A percentile compares a stretch with the other conserved stretches of the same genome.
Conservation (phyloP, 345 rosid genomes). For the Hypericum androsaemum region DNA sequence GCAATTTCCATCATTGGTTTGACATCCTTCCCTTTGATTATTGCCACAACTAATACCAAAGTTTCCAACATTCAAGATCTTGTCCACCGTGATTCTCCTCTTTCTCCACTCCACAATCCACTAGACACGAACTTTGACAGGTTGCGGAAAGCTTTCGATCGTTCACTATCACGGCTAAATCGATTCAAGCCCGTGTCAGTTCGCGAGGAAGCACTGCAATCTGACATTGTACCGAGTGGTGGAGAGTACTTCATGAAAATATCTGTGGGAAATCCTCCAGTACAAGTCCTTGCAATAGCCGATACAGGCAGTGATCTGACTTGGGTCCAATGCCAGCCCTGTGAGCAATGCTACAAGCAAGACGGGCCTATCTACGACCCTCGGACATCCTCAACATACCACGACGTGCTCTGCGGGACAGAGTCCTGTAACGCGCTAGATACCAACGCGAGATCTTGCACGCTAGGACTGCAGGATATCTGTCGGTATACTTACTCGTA, state of each 20-base stretch:
- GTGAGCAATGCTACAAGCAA: slow-evolving; percentile 41
- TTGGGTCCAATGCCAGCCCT: slow-evolving; percentile 60
- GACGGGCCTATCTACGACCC: slow-evolving; percentile 40
- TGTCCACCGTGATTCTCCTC: slow-evolving; percentile 50
- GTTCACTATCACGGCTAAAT: slow-evolving; percentile 39
- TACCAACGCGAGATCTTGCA: slow-evolving; percentile 15
- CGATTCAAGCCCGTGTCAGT: slow-evolving; percentile 13
- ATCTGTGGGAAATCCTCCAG: slow-evolving; percentile 43
- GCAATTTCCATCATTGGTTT: no score
- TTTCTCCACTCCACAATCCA: slow-evolving; percentile 40
- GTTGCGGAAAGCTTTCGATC: slow-evolving; percentile 27
- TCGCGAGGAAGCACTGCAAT: slow-evolving; percentile 18
- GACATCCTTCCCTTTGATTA: no score
- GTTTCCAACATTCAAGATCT: slow-evolving; percentile 18
- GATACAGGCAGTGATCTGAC: slow-evolving; percentile 62
- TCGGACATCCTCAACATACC: slow-evolving; percentile 32
- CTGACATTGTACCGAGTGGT: slow-evolving; percentile 22
- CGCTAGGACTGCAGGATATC: not conserved
- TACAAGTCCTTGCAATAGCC: slow-evolving; percentile 30
- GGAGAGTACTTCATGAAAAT: slow-evolving; percentile 54
- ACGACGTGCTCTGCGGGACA: slow-evolving; percentile 25
- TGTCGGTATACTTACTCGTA: slow-evolving; percentile 43
- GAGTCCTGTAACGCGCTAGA: slow-evolving; percentile 20
- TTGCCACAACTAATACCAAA: no score
- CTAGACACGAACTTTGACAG: slow-evolving; percentile 23